Evolutionary conservation across 768 basidiomycete genomes (phyloP), one percentile per base, ranked within the genome.

Genomic region (Pleurotus salmoneostramineus): DNA sequence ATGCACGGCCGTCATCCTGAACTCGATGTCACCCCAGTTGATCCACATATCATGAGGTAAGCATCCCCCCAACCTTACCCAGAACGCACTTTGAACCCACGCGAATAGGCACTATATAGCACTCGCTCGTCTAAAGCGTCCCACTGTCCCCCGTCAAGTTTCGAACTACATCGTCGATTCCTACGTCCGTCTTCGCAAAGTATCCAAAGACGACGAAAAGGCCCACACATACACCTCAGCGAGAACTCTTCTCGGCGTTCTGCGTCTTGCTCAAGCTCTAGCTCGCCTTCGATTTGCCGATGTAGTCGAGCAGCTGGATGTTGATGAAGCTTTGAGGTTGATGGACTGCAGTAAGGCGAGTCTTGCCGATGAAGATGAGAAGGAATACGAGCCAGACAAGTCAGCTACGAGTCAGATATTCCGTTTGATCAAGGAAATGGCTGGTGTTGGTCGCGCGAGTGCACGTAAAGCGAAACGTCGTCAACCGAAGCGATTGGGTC

Each of bases 261-360:
- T 99, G 3, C 93, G 97, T 60, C 85, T 99, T 35, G 84, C 96
- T 0, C 97, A 99, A 70, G 95, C 95, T 0, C 87, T 96, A 44
- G 95, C 97, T 0, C 89, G 97, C 14, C 79, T 99, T 31, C 88
- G 96, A 37, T 93, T 88, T 74, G 83, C 90, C 51, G 84, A 89
- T 65, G 74, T 75, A 2, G 97, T 98, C 42, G 86, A 86, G 50
- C 84, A 87, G 57, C 80, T 82, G 40, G 97, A 99, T 68, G 95
- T 99, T 10, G 95, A 98, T 66, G 97, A 98, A 72, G 97, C 97
- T 2, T 77, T 99, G 61, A 87, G 97, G 40, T 76, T 99, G 60
- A 98, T 99, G 95, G 93, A 95, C 59, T 93, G 91, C 64, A 93
- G 91, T 74, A 99, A 98, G 71, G 90, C 92, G 66, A 93, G 88